A percentile compares a stretch with the other conserved stretches of the same genome.
phyloP scores from a whole-genome alignment of 352 stramenopile species.

The Globisporangium abappressorium region DNA sequence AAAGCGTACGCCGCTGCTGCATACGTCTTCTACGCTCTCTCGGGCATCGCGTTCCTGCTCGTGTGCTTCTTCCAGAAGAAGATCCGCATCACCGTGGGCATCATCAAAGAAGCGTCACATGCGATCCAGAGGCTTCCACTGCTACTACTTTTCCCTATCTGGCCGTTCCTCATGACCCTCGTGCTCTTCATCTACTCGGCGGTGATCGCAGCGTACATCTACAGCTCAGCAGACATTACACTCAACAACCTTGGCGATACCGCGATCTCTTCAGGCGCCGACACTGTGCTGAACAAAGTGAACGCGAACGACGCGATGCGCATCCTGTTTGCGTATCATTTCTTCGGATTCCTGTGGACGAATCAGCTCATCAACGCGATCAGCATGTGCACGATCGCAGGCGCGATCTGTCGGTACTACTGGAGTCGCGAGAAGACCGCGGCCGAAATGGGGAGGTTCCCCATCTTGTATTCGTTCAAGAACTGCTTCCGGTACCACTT shows the following conservation, averaged over 20 bases:
- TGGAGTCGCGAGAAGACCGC: slow-evolving; percentile 81
- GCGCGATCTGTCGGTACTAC: slow-evolving; percentile 91
- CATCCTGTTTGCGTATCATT: slow-evolving; percentile 68
- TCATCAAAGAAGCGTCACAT: slow-evolving; percentile 76
- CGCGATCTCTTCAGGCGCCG: slow-evolving; percentile 17
- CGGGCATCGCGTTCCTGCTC: slow-evolving; percentile 63
- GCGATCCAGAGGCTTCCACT: slow-evolving; percentile 59
- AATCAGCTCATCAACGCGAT: slow-evolving; percentile 95
- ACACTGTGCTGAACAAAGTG: slow-evolving; percentile 39
- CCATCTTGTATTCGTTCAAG: slow-evolving; percentile 62
- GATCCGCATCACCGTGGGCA: slow-evolving; percentile 67
- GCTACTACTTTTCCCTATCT: slow-evolving; percentile 65
- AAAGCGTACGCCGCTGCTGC: slow-evolving; percentile 57
- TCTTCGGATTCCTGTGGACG: slow-evolving; percentile 97
- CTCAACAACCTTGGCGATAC: slow-evolving; percentile 30
- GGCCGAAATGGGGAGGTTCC: slow-evolving; percentile 65
- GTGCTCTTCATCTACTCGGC: slow-evolving; percentile 61
- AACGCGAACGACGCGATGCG: slow-evolving; percentile 61
- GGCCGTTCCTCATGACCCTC: slow-evolving; percentile 61
- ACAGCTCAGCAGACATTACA: slow-evolving; percentile 50
- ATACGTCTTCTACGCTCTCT: slow-evolving; percentile 60
- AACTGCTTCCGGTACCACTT: slow-evolving; percentile 92
- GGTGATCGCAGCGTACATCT: slow-evolving; percentile 65
- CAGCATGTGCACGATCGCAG: slow-evolving; percentile 93
- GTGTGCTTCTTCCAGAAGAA: slow-evolving; percentile 85